phyloP scores from a whole-genome alignment of 345 rosid species.

The Atalantia buxifolia region DNA sequence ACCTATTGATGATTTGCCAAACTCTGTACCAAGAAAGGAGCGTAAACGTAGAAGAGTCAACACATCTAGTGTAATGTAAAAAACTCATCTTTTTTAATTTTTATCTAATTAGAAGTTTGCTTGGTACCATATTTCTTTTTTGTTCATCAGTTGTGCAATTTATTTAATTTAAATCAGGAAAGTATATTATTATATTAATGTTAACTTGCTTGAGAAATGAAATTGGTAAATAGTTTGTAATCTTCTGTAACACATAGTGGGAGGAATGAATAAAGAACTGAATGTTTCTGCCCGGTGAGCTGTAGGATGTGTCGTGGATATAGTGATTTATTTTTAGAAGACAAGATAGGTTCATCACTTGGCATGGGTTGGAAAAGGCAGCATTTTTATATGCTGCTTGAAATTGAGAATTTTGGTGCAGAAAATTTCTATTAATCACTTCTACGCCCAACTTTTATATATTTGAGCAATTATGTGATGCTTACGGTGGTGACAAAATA shows the following conservation, averaged over 20 bases:
- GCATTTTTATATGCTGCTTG: not conserved
- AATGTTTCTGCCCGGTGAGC: not conserved
- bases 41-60: constrained; percentile 44
- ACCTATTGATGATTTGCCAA: constrained; percentile 29
- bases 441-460: not conserved
- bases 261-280: not conserved
- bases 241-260: not conserved
- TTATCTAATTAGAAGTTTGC: not conserved
- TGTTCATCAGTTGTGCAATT: not conserved
- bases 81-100: constrained; percentile 9
- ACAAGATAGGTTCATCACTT: not conserved
- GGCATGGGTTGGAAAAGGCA: not conserved
- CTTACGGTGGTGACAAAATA: not conserved
- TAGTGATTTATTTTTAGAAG: not conserved
- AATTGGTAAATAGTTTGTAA: not conserved
- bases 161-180: not conserved
- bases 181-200: not conserved
- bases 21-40: constrained; percentile 28
- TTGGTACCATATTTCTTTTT: not conserved
- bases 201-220: not conserved
- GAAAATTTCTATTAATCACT: not conserved
- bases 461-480: not conserved
- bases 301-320: not conserved
- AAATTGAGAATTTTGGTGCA: not conserved
- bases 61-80: constrained; percentile 37